Conservation (phyloP, 352 stramenopile species). For the Phytophthora sojae region DNA sequence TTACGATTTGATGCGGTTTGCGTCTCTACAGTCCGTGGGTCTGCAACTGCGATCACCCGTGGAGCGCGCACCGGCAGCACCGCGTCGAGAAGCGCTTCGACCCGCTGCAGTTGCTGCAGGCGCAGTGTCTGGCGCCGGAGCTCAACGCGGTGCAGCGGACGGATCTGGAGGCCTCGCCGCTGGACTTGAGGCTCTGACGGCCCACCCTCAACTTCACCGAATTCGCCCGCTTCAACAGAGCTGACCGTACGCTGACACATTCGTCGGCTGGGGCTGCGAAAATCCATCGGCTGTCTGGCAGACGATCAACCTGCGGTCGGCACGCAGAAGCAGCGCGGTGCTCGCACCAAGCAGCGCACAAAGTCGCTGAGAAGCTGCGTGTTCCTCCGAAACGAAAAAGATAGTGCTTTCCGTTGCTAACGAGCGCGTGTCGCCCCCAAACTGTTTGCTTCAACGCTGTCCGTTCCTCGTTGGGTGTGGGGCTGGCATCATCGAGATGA, state of each 20-base stretch:
- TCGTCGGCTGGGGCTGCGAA: constrained; percentile 24
- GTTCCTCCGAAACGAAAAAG: constrained; percentile 10
- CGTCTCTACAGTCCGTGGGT: constrained; percentile 65
- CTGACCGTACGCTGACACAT: constrained; percentile 12
- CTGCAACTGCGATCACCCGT: constrained; percentile 85
- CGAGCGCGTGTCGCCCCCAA: constrained; percentile 7
- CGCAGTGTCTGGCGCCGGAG: constrained; percentile 52
- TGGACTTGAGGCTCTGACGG: constrained; percentile 43
- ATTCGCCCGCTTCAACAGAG: constrained; percentile 10
- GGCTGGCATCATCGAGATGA: neutral
- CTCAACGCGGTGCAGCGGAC: constrained; percentile 65
- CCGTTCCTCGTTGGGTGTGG: too few species aligned
- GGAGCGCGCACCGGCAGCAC: constrained; percentile 58
- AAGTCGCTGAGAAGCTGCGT: neutral
- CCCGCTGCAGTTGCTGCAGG: constrained; percentile 52
- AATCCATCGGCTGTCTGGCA: constrained; percentile 32
- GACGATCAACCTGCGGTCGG: neutral
- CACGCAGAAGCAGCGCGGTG: neutral
- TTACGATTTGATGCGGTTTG: constrained; percentile 4
- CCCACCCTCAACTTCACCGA: constrained; percentile 13
- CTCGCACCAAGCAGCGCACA: neutral
- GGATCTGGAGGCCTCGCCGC: constrained; percentile 58
- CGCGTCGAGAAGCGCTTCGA: constrained; percentile 62
- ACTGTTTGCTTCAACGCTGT: constrained; percentile 10
- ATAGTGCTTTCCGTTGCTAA: constrained; percentile 12